Percentiles rank a stretch among this genome's conserved stretches.
These are phyloP conservation scores for Phoma sp. DNA, from an alignment of 2,329 filamentous ascomycete species.

Conservation along the genomic window DNA sequence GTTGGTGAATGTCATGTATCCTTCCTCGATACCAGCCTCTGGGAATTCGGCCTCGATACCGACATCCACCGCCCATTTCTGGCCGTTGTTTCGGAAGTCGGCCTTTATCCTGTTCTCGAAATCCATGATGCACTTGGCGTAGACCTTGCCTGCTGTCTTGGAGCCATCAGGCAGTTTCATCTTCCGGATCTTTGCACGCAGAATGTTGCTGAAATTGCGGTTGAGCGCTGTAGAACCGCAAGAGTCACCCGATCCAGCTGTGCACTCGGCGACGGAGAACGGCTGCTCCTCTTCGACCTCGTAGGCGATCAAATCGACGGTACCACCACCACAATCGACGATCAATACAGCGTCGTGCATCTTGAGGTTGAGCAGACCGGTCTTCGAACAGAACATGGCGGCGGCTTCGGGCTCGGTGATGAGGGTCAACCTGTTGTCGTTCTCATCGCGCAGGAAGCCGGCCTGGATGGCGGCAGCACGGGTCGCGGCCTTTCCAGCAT, in stretches of 20 bases:
- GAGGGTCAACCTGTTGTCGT: slow-evolving; percentile 93
- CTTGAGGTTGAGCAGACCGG: slow-evolving; percentile 92
- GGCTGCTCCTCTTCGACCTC: slow-evolving; percentile 98
- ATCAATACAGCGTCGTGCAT: slow-evolving; percentile 98
- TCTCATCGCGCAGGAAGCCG: slow-evolving; percentile 94
- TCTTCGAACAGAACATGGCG: slow-evolving; percentile 97
- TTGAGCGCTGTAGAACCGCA: slow-evolving; percentile 98
- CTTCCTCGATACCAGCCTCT: slow-evolving; percentile 96
- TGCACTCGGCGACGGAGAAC: slow-evolving; percentile 96
- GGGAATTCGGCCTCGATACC: slow-evolving; percentile 98
- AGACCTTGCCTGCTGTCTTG: slow-evolving; percentile 96
- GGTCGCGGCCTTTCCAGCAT: slow-evolving; percentile 96
- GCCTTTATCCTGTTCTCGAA: slow-evolving; percentile 99
- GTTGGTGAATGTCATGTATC: slow-evolving; percentile 99
- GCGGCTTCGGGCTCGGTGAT: slow-evolving; percentile 97
- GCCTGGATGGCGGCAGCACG: slow-evolving; percentile 95
- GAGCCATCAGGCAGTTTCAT: slow-evolving; percentile 98
- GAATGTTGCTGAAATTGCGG: slow-evolving; percentile 97
- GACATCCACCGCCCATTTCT: slow-evolving; percentile 99
- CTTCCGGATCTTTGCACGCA: slow-evolving; percentile 96
- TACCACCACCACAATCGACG: slow-evolving; percentile 97
- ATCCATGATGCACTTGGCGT: slow-evolving; percentile 99
- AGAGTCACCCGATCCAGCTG: slow-evolving; percentile 94
- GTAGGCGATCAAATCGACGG: slow-evolving; percentile 98
- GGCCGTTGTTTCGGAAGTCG: slow-evolving; percentile 98